Percentiles rank a stretch among this genome's conserved stretches.
Evolutionary conservation across 129 eudicot species (phyloP).

Genomic region (Deinandra increscens): DNA sequence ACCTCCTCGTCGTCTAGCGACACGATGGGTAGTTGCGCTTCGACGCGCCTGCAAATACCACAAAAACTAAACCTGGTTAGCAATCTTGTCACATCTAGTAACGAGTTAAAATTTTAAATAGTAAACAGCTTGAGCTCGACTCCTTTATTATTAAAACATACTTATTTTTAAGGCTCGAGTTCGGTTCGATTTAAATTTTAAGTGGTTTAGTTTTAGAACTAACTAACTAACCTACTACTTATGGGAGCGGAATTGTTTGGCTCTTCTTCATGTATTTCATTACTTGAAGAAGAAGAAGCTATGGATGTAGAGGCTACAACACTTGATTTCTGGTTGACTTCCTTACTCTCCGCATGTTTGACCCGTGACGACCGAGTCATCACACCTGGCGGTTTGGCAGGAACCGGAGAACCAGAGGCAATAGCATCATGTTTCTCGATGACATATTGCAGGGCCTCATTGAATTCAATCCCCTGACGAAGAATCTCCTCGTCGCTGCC

Average conservation of each 20-base stretch:
- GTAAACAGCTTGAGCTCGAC: no score
- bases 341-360: background rate
- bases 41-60: slow-evolving; percentile 51
- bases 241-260: slow-evolving; percentile 54
- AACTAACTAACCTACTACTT: slow-evolving; percentile 49
- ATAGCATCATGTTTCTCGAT: slow-evolving; percentile 85
- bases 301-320: slow-evolving; percentile 34
- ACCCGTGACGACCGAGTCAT: slow-evolving; percentile 17
- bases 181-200: no score
- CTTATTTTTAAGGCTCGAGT: no score
- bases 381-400: slow-evolving; percentile 31
- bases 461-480: slow-evolving; percentile 63
- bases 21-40: slow-evolving; percentile 26
- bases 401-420: slow-evolving; percentile 75
- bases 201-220: background rate
- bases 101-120: background rate
- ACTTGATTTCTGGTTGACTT: slow-evolving; percentile 25
- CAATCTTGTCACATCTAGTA: background rate
- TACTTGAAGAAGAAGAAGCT: no score
- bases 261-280: slow-evolving; percentile 60
- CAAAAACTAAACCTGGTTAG: background rate
- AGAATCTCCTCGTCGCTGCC: slow-evolving; percentile 90
- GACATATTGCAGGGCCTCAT: slow-evolving; percentile 56
- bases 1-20: slow-evolving; percentile 20
- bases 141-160: no score